Evolutionary conservation across 108 stramenopile genomes (phyloP), one percentile per base, ranked within the genome.

Genomic region (Nitzschia sp.): DNA sequence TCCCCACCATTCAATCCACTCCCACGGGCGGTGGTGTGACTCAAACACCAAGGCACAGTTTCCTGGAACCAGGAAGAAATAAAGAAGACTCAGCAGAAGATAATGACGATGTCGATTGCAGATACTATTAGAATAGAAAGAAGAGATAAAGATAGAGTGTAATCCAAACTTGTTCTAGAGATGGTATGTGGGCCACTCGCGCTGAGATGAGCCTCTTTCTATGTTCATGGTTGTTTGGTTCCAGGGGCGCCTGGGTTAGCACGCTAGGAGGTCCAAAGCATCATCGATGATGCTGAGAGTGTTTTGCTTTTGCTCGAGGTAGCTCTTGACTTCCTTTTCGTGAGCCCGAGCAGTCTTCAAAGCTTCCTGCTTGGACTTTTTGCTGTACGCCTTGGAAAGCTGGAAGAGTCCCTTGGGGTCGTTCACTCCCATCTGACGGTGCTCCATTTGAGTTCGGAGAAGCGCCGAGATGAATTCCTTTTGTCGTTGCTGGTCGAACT

Each of bases 331-430:
- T 29, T 31, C 56, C 56, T 58, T 58, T n/a, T 58, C 33, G 22
- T 58, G 56, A 31, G 22, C 56, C n/a, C 16, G 56, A n/a, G 48
- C 48, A 50, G 48, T n/a, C 21, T 50, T 50, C 16, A 50, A n/a
- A 11, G 48, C 48, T 50, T 22, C 19, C n/a, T 58, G n/a, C 5
- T n/a, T 23, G 4, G 56, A 9, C n/a, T 17, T 23, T n/a, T 58
- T 58, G 27, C 56, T 58, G 56, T 13, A 58, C 33, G 32, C 32
- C 33, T 34, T 31, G 32, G 56, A 58, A 17, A 58, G 27, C 27
- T 58, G 56, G 27, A 58, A 58, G 19, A 58, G 56, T 21, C 56
- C 56, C 21, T 29, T 58, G 6, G 56, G 56, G 21, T 58, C 56
- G 21, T 29, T 17, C 32, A 58, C 28, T 28, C 56, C 56, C 56